These are phyloP conservation scores for Trichoderma endophyticum DNA, from an alignment of 2,329 filamentous ascomycete genomes.

Conservation along the genomic window DNA sequence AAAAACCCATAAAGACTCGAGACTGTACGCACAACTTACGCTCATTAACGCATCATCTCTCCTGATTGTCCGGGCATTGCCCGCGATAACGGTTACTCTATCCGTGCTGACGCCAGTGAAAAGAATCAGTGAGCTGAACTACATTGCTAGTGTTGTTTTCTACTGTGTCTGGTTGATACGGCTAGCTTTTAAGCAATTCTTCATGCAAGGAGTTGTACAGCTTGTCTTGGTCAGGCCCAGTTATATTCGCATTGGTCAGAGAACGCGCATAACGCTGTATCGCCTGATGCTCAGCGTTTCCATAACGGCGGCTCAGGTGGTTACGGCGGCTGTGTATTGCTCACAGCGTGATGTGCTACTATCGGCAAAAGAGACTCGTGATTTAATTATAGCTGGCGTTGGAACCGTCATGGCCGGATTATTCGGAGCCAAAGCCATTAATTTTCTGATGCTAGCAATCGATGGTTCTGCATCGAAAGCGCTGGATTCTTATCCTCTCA, in stretches of 20 bases:
- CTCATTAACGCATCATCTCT: not conserved
- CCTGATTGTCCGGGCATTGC: not conserved
- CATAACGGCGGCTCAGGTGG: not conserved
- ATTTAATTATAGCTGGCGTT: not conserved
- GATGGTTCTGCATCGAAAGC: not conserved
- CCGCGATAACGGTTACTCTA: not conserved
- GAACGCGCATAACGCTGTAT: not conserved
- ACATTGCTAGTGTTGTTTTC: not conserved
- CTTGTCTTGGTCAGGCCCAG: not conserved
- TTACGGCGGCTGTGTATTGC: not conserved
- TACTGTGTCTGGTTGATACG: not conserved
- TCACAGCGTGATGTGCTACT: not conserved
- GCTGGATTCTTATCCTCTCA: not conserved
- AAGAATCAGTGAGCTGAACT: not conserved
- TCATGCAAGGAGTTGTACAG: not conserved
- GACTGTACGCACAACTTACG: not conserved
- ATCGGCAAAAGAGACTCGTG: not conserved
- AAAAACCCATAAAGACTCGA: not conserved
- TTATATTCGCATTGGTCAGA: not conserved
- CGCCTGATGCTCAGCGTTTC: not conserved
- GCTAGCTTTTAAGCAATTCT: not conserved
- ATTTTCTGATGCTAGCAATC: not conserved
- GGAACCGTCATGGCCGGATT: not conserved
- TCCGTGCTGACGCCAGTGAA: not conserved
- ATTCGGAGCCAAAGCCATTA: not conserved